Percentiles rank a stretch among this genome's conserved stretches.
These are phyloP conservation scores for Epichloe gansuensis DNA, from an alignment of 2,329 filamentous ascomycete species.

Conservation along the genomic window DNA sequence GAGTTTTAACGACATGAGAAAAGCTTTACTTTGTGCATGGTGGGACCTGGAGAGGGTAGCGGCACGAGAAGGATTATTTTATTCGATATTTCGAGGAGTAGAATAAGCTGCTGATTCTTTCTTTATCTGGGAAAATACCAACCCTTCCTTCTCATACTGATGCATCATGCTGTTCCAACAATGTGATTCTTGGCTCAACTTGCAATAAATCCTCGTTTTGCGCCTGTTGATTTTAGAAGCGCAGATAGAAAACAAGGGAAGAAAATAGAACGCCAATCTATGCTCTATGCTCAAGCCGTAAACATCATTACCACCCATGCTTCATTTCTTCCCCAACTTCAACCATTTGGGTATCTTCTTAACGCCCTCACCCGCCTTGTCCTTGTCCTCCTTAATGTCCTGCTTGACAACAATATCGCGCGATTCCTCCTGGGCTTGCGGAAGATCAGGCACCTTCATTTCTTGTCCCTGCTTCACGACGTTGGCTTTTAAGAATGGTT, in stretches of 20 bases:
- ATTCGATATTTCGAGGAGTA: neutral
- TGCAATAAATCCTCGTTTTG: neutral
- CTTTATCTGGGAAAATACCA: neutral
- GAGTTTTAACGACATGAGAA: neutral
- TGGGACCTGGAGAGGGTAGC: neutral
- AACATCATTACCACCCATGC: neutral
- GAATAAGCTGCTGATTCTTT: conserved; percentile 2
- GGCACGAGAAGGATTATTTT: conserved; percentile 3
- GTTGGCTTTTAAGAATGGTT: conserved; percentile 44
- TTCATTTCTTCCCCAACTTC: conserved; percentile 59
- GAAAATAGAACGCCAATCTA: neutral
- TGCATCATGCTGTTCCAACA: too few species aligned
- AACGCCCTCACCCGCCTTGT: conserved; percentile 25
- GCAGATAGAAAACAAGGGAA: neutral
- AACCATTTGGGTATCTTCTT: conserved; percentile 58
- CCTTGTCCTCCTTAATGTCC: conserved; percentile 22
- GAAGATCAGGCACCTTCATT: conserved; percentile 50
- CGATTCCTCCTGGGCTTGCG: conserved; percentile 28
- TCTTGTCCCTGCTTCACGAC: conserved; percentile 52
- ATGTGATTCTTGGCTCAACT: too few species aligned
- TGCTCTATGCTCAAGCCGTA: neutral
- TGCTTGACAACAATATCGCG: conserved; percentile 13
- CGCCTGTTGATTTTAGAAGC: neutral
- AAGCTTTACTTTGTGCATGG: neutral
- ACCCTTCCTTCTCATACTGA: neutral